Base-by-base conservation (phyloP, 2,329 filamentous ascomycete species). In the Apiospora phragmitis region DNA sequence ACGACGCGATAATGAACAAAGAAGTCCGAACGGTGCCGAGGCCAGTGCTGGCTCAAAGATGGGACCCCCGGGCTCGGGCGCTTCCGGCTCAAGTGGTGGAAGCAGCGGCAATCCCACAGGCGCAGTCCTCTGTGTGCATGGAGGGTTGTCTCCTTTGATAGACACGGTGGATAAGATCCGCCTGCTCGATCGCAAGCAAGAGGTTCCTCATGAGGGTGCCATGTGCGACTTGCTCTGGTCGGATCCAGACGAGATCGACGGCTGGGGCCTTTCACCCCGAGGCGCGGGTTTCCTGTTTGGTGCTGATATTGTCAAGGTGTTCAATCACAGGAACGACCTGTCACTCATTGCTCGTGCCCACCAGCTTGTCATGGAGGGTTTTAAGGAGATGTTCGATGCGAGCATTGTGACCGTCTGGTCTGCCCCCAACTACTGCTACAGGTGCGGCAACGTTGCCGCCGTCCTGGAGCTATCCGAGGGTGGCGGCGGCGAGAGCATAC, bases 201-300 rank as follows among this genome's bases (percentile, higher is more conserved):
- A 99, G 83, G 96, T 99, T 0, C 96, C 96, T 0, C 96, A 99
- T 79, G 96, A 99, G 84, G 96, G 96, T 70, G 94, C 96, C 79
- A 99, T 99, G 96, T 99, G 96, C 82, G 96, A 99, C 81, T 87
- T 99, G 0, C 88, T 99, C 3, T 99, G 96, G 96, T 98, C 94
- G 0, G 96, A 99, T 78, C 96, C 96, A 0, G 96, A 99, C 81
- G 96, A 99, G 77, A 97, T 98, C 73, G 95, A 98, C 79, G 95
- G 95, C 71, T 99, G 96, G 96, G 95, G 95, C 14, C 85, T 98
- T 7, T 97, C 94, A 0, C 96, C 96, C 0, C 94, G 95, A 47
- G 96, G 96, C 12, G 96, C 96, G 0, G 96, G 96, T 0, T 99
- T 98, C 84, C 86, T 98, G 16, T 99, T 99, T 75, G 96, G 96